These are phyloP conservation scores for Penicillium sp. DNA, from an alignment of 2,329 filamentous ascomycete genomes.

Conservation along the genomic window DNA sequence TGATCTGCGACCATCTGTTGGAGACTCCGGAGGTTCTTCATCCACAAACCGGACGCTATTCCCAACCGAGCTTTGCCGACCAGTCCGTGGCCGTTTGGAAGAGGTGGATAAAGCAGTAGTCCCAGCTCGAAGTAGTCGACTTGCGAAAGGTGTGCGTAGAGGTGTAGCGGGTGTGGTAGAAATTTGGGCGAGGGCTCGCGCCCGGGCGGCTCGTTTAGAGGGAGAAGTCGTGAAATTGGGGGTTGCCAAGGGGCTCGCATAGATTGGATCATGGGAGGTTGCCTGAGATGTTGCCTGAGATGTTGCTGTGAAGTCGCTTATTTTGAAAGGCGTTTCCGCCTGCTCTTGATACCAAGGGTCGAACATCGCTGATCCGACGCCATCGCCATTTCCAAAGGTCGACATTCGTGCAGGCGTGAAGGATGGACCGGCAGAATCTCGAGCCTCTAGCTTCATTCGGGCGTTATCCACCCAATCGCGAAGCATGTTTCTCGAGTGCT, in stretches of 20 bases:
- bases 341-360: slow-evolving; percentile 36
- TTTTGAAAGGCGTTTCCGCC: slow-evolving; percentile 37
- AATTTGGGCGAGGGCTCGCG: slow-evolving; percentile 40
- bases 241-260: slow-evolving; percentile 39
- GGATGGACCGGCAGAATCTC: slow-evolving; percentile 31
- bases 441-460: slow-evolving; percentile 28
- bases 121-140: slow-evolving; percentile 35
- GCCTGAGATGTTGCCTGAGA: slow-evolving; percentile 12
- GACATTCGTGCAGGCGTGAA: slow-evolving; percentile 27
- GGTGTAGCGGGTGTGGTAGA: slow-evolving; percentile 49
- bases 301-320: slow-evolving; percentile 33
- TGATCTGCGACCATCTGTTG: slow-evolving; percentile 39
- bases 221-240: slow-evolving; percentile 46
- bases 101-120: slow-evolving; percentile 23
- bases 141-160: slow-evolving; percentile 44
- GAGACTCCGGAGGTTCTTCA: slow-evolving; percentile 40
- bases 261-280: slow-evolving; percentile 29
- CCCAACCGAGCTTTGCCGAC: slow-evolving; percentile 30
- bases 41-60: slow-evolving; percentile 43
- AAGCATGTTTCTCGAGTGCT: slow-evolving; percentile 56
- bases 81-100: slow-evolving; percentile 24
- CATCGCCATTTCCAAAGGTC: slow-evolving; percentile 19
- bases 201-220: slow-evolving; percentile 47
- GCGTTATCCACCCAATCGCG: slow-evolving; percentile 54
- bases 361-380: slow-evolving; percentile 29